Conservation (phyloP, 768 basidiomycete species). For the Paxillus involutus region DNA sequence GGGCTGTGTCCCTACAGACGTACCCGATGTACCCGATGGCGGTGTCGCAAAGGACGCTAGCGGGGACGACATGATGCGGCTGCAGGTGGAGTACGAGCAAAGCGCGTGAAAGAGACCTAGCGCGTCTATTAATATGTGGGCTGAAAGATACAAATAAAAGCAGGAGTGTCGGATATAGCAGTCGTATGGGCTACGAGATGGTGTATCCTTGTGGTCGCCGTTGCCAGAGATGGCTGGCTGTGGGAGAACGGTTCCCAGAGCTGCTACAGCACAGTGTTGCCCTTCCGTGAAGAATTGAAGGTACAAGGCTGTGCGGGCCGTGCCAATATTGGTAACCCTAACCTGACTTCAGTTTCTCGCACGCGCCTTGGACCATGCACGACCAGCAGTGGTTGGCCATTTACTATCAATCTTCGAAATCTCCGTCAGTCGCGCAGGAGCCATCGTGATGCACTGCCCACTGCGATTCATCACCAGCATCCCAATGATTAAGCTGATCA, state of each 20-base stretch:
- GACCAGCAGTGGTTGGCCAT: too few relatives aligned
- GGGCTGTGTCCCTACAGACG: not conserved
- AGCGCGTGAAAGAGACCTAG: not conserved
- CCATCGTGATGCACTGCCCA: too few relatives aligned
- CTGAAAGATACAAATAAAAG: not conserved
- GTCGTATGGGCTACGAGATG: not conserved
- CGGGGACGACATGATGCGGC: conserved; percentile 12
- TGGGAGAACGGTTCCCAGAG: not conserved
- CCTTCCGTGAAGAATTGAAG: too few relatives aligned
- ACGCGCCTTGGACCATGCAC: too few relatives aligned
- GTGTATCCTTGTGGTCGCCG: conserved; percentile 1
- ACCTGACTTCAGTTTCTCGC: too few relatives aligned
- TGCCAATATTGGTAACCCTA: too few relatives aligned
- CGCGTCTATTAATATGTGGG: conserved; percentile 19
- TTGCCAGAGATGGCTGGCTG: conserved; percentile 2
- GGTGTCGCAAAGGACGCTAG: not conserved
- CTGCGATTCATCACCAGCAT: too few relatives aligned
- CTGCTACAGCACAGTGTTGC: not conserved
- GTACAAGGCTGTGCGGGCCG: too few relatives aligned
- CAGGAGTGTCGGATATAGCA: not conserved
- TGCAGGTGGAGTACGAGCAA: not conserved
- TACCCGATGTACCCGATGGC: not conserved
- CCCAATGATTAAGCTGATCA: too few relatives aligned
- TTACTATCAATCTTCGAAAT: too few relatives aligned
- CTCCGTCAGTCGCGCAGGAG: too few relatives aligned